Evolutionary conservation across 2,329 filamentous ascomycete genomes (phyloP), one percentile per base, ranked within the genome.

Genomic region (Metarhizium rileyi): DNA sequence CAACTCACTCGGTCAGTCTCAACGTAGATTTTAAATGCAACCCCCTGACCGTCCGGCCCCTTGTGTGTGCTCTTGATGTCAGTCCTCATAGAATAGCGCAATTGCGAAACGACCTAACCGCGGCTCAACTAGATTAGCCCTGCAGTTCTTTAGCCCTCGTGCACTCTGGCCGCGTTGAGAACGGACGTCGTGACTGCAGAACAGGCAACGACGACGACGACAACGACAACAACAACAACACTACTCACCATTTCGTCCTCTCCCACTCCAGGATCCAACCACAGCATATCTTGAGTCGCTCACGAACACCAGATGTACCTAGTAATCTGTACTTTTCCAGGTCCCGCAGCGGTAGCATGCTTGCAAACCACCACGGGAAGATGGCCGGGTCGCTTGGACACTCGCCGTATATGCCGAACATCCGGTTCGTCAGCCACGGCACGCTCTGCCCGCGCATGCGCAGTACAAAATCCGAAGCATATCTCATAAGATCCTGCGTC

Each of bases 291-390:
- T 95, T 94, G 49, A 95, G 67, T 50, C 90, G 74, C 60, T 90
- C 82, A 52, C 90, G 75, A 4, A 95, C 88, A 56, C 86, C 91
- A 3, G 75, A 83, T 5, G 84, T 86, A 12, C 74, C 74, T 14
- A 96, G 68, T 20, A 96, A 69, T 12, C 77, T 74, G 57, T 95
- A 94, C 63, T 91, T 94, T 59, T 93, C 85, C 26, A 81, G 71
- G 25, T 93, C 86, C 14, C 78, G 76, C 35, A 93, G 81, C 0
- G 89, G 89, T 12, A 95, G 67, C 20, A 93, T 82, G 60, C 81
- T 87, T 9, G 86, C 90, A 56, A 95, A 85, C 90, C 90, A 96
- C 76, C 90, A 95, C 0, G 90, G 87, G 56, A 95, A 93, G 1
- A 80, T 65, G 3, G 83, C 83, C 1, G 88, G 83, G 59, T 95